These are phyloP conservation scores for Cyclotella sp. DNA, from an alignment of 108 stramenopile species.

Conservation along the genomic window DNA sequence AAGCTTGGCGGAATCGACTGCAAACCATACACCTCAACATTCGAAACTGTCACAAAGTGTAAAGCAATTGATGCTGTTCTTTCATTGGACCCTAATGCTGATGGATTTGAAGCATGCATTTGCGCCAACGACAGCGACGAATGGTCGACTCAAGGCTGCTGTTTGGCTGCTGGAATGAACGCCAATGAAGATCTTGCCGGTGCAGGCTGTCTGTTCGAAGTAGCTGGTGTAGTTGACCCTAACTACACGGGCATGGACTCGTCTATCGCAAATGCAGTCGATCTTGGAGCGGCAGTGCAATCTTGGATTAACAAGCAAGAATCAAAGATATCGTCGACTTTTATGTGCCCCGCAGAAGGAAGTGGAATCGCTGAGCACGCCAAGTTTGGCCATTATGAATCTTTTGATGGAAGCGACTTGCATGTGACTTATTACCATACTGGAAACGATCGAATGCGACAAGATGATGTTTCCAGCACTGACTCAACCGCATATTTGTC, in stretches of 20 bases:
- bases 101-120: constrained; percentile 39
- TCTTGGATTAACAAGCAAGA: constrained; percentile 47
- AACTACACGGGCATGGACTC: constrained; percentile 57
- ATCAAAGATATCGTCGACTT: constrained; percentile 36
- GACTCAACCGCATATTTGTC: constrained; percentile 23
- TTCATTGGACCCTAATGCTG: constrained; percentile 28
- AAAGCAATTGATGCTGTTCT: constrained; percentile 43
- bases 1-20: constrained; percentile 61
- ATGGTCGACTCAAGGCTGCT: constrained; percentile 55
- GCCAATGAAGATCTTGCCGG: constrained; percentile 37
- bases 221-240: constrained; percentile 52
- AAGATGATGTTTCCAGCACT: constrained; percentile 36
- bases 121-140: constrained; percentile 57
- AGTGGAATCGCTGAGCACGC: constrained; percentile 39
- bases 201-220: constrained; percentile 53
- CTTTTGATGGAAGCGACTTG: constrained; percentile 32
- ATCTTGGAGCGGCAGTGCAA: constrained; percentile 52
- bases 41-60: constrained; percentile 48
- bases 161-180: constrained; percentile 48
- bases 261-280: constrained; percentile 34
- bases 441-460: constrained; percentile 55
- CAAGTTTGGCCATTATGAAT: constrained; percentile 46
- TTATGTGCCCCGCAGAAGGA: constrained; percentile 51
- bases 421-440: constrained; percentile 53
- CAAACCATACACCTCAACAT: constrained; percentile 57